These are phyloP conservation scores for Suzukiozyma palmioleophila DNA, from an alignment of 1,139 yeast genomes.

Conservation along the genomic window DNA sequence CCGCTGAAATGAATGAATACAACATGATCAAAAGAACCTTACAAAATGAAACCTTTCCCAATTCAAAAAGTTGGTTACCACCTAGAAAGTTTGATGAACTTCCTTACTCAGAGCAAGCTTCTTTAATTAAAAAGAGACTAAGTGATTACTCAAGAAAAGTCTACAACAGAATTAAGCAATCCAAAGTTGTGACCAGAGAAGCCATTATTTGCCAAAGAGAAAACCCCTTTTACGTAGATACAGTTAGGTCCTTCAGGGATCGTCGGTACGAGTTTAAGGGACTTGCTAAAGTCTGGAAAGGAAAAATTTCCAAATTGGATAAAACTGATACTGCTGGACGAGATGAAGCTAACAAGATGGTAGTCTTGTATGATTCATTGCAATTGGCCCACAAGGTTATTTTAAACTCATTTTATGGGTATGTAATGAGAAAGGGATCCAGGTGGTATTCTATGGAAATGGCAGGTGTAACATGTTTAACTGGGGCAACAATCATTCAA, in stretches of 20 bases:
- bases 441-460: conserved; percentile 99
- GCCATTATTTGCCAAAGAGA: conserved; percentile 97
- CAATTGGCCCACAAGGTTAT: conserved; percentile 97
- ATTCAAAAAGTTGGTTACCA: conserved; percentile 51
- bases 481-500: conserved; percentile 97
- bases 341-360: conserved; percentile 92
- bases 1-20: conserved; percentile 89
- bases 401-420: conserved; percentile 94
- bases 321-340: conserved; percentile 51
- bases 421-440: conserved; percentile 98
- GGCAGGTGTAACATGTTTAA: conserved; percentile 98
- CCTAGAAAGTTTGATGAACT: conserved; percentile 69
- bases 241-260: conserved; percentile 92
- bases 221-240: conserved; percentile 93
- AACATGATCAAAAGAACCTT: conserved; percentile 83
- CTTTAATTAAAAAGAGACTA: conserved; percentile 70
- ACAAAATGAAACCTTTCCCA: conserved; percentile 74
- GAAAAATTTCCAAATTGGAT: conserved; percentile 56
- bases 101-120: conserved; percentile 73
- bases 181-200: conserved; percentile 83
- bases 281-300: conserved; percentile 91
- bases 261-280: conserved; percentile 96
- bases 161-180: conserved; percentile 73
- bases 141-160: conserved; percentile 82
- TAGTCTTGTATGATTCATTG: conserved; percentile 86